Percentiles rank a stretch among this genome's conserved stretches.
Conservation (phyloP, 768 basidiomycete genomes). For the Pholiota conissans region DNA sequence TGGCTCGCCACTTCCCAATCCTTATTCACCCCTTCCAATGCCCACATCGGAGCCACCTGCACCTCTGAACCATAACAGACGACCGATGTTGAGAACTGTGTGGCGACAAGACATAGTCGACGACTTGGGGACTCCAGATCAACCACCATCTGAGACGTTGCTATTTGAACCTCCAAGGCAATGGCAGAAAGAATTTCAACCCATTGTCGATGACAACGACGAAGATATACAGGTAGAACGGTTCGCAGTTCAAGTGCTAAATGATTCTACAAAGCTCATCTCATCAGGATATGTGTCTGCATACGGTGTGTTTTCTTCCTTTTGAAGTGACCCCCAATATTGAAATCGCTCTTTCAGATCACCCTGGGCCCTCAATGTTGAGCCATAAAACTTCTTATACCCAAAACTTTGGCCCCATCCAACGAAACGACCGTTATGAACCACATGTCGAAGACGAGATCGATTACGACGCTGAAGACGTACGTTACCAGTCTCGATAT, state of each 20-base stretch:
- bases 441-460: conserved; percentile 9
- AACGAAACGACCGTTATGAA: conserved; percentile 5
- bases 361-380: not conserved
- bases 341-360: not conserved
- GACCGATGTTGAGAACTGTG: not conserved
- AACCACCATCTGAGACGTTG: conserved; percentile 18
- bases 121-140: conserved; percentile 23
- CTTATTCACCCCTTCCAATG: conserved; percentile 18
- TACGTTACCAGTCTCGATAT: conserved; percentile 14
- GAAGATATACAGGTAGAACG: conserved; percentile 7
- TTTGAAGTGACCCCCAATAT: not conserved
- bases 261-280: not conserved
- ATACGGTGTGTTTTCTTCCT: not conserved
- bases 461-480: not conserved
- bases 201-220: conserved; percentile 19
- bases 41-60: not conserved
- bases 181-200: conserved; percentile 8
- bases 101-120: conserved; percentile 13
- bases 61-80: not conserved
- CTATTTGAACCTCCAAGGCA: conserved; percentile 9
- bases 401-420: not conserved
- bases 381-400: not conserved
- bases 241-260: not conserved
- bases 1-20: conserved; percentile 22
- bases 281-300: not conserved